Evolutionary conservation across 257 asterid species (phyloP).

Genomic region (Solanum ossicruentum): DNA sequence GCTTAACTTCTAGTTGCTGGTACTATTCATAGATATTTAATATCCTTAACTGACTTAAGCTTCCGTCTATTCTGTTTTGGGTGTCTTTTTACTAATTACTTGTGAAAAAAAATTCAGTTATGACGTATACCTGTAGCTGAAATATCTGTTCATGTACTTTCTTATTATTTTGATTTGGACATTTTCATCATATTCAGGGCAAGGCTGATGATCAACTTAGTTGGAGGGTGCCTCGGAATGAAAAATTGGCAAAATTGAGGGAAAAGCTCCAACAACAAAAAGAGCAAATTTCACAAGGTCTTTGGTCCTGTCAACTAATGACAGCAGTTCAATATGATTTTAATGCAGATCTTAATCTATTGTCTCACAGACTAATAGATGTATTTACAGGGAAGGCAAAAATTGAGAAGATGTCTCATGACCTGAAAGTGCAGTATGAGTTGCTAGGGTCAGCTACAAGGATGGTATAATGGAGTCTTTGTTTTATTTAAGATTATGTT

Average conservation of each 20-base stretch:
- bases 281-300: slow-evolving; percentile 72
- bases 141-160: background rate
- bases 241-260: slow-evolving; percentile 60
- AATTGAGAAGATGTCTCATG: slow-evolving; percentile 58
- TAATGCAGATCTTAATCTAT: background rate
- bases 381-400: slow-evolving; percentile 54
- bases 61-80: background rate
- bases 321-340: background rate
- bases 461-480: slow-evolving; percentile 27
- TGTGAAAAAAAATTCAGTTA: background rate
- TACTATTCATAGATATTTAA: background rate
- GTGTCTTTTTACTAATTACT: background rate
- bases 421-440: slow-evolving; percentile 50
- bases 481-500: background rate
- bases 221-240: slow-evolving; percentile 76
- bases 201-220: slow-evolving; percentile 93
- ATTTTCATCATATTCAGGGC: slow-evolving; percentile 34
- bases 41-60: background rate
- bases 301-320: slow-evolving; percentile 1
- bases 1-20: background rate
- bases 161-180: background rate
- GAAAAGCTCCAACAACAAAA: slow-evolving; percentile 60
- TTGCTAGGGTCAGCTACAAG: slow-evolving; percentile 61
- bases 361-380: slow-evolving; percentile 14
- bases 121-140: background rate